Conservation (phyloP, 2,329 filamentous ascomycete species). For the Macrophomina tecta region DNA sequence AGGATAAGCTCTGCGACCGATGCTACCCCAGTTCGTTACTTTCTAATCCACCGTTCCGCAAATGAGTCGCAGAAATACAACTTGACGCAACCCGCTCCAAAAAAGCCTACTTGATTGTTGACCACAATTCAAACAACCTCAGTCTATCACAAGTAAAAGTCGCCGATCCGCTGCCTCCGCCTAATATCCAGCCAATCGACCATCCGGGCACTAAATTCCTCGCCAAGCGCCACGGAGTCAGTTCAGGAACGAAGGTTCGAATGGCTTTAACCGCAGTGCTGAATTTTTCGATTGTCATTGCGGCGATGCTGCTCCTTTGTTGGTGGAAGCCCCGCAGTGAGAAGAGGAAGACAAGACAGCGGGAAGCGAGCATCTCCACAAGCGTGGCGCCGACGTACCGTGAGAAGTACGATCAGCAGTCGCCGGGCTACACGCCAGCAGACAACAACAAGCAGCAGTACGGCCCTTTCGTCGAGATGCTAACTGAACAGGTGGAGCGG, state of each 20-base stretch:
- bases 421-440: neutral
- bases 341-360: neutral
- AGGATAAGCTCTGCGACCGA: neutral
- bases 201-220: slow-evolving; percentile 32
- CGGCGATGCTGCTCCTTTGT: neutral
- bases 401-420: neutral
- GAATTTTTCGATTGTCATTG: neutral
- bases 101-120: slow-evolving; percentile 46
- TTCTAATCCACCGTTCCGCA: slow-evolving; percentile 45
- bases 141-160: slow-evolving; percentile 28
- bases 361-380: neutral
- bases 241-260: neutral
- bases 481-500: neutral
- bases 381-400: neutral
- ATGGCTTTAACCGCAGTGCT: neutral
- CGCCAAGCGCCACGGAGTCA: neutral
- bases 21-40: slow-evolving; percentile 35
- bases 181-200: neutral
- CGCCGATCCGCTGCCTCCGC: neutral
- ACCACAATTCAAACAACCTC: slow-evolving; percentile 44
- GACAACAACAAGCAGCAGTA: neutral
- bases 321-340: neutral
- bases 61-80: slow-evolving; percentile 36
- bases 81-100: slow-evolving; percentile 45
- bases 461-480: neutral